Evolutionary conservation across 768 basidiomycete species (phyloP).

Genomic region (Pleurotus tuoliensis): DNA sequence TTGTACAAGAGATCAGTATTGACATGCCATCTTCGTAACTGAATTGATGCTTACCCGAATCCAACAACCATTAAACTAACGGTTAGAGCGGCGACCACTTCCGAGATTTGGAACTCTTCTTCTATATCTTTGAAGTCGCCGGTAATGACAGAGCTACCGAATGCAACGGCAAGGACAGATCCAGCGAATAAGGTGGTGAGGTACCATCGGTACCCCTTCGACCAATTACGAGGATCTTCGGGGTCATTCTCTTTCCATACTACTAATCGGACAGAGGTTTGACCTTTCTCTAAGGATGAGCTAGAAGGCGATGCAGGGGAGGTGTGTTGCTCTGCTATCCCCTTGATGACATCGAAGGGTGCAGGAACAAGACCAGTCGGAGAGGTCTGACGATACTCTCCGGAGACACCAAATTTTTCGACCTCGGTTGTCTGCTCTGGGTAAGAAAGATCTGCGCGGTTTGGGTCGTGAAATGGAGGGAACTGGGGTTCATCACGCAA

Average conservation of each 20-base stretch:
- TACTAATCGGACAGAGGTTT: conserved; percentile 28
- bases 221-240: conserved; percentile 36
- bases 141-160: conserved; percentile 32
- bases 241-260: conserved; percentile 33
- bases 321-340: conserved; percentile 17
- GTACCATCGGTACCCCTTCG: conserved; percentile 26
- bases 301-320: conserved; percentile 23
- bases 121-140: conserved; percentile 31
- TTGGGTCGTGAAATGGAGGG: background rate
- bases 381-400: conserved; percentile 28
- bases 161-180: conserved; percentile 31
- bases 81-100: conserved; percentile 28
- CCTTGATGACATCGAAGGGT: conserved; percentile 1
- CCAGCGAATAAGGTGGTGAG: conserved; percentile 25
- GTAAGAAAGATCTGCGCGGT: conserved; percentile 11
- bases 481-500: background rate
- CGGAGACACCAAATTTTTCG: conserved; percentile 17
- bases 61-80: conserved; percentile 34
- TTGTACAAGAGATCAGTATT: background rate
- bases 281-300: conserved; percentile 27
- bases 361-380: conserved; percentile 21
- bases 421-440: conserved; percentile 13
- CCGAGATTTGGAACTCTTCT: conserved; percentile 24
- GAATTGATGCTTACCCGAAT: conserved; percentile 26
- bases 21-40: conserved; percentile 15